These are phyloP conservation scores for Thalia dealbata DNA, from an alignment of 176 grass and related monocot genomes.

Conservation along the genomic window DNA sequence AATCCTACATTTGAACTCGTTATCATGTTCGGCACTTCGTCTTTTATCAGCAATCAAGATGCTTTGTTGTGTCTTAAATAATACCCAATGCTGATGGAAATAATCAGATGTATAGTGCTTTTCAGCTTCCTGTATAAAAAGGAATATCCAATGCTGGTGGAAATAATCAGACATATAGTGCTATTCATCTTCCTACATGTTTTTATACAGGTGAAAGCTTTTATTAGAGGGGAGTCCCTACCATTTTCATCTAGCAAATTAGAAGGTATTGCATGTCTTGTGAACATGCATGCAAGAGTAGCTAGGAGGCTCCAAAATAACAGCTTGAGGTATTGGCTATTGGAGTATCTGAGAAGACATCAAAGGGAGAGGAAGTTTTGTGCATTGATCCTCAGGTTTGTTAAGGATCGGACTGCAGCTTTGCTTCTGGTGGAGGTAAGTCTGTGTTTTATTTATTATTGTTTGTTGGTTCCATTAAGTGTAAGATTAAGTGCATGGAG, in stretches of 20 bases:
- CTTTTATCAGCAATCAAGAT: background rate
- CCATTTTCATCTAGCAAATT: constrained; percentile 74
- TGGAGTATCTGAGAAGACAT: constrained; percentile 85
- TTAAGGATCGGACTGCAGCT: constrained; percentile 56
- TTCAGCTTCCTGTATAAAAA: background rate
- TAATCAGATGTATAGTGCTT: background rate
- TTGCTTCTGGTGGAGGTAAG: constrained; percentile 77
- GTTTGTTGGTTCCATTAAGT: constrained; percentile 15
- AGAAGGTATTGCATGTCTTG: constrained; percentile 67
- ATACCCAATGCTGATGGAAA: background rate
- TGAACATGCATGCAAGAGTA: constrained; percentile 73
- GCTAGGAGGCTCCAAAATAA: constrained; percentile 59
- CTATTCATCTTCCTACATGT: background rate
- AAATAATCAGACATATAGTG: background rate
- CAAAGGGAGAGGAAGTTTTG: constrained; percentile 47
- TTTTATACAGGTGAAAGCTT: constrained; percentile 66
- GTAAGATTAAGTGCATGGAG: constrained; percentile 4
- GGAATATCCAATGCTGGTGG: background rate
- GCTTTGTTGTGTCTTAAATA: background rate
- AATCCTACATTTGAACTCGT: background rate
- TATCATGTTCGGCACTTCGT: too few species aligned
- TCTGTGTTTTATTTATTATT: constrained; percentile 1
- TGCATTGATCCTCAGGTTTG: constrained; percentile 67
- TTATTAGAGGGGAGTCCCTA: constrained; percentile 66
- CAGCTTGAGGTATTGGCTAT: constrained; percentile 76